Evolutionary conservation across 768 basidiomycete genomes (phyloP).

Genomic region (Antrodiella citrinella): DNA sequence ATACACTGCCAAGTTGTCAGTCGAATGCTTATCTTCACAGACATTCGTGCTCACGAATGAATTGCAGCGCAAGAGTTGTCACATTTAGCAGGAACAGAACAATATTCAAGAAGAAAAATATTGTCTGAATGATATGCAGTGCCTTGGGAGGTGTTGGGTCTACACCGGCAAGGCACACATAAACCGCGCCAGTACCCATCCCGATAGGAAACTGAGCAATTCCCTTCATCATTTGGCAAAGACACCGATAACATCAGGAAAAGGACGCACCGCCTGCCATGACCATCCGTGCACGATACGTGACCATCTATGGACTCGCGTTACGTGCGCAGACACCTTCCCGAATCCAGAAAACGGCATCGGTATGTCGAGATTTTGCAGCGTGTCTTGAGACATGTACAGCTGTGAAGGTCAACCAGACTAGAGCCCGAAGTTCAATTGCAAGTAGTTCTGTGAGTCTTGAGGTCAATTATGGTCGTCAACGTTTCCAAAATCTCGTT

Average conservation of each 20-base stretch:
- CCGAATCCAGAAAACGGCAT: background rate
- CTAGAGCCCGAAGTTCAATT: no score
- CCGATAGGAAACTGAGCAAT: conserved; percentile 35
- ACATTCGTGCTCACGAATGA: conserved; percentile 26
- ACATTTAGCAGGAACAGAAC: conserved; percentile 35
- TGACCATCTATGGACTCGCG: conserved; percentile 26
- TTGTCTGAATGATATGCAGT: conserved; percentile 31
- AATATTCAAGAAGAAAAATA: conserved; percentile 41
- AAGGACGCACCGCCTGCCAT: conserved; percentile 38
- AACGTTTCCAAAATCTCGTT: background rate
- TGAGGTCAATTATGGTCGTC: no score
- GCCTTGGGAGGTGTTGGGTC: conserved; percentile 24
- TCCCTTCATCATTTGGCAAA: conserved; percentile 19
- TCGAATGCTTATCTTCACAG: background rate
- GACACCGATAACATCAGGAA: no score
- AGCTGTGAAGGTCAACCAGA: no score
- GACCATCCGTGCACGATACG: conserved; percentile 43
- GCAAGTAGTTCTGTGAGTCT: no score
- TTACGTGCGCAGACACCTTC: conserved; percentile 2
- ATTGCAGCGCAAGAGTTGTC: conserved; percentile 33
- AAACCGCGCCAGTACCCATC: conserved; percentile 43
- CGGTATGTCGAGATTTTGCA: background rate
- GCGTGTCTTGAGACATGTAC: background rate
- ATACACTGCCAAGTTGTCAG: conserved; percentile 26
- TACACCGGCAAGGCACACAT: conserved; percentile 36